Conservation (phyloP, 352 stramenopile genomes). For the Phytopythium chamaehyphon region DNA sequence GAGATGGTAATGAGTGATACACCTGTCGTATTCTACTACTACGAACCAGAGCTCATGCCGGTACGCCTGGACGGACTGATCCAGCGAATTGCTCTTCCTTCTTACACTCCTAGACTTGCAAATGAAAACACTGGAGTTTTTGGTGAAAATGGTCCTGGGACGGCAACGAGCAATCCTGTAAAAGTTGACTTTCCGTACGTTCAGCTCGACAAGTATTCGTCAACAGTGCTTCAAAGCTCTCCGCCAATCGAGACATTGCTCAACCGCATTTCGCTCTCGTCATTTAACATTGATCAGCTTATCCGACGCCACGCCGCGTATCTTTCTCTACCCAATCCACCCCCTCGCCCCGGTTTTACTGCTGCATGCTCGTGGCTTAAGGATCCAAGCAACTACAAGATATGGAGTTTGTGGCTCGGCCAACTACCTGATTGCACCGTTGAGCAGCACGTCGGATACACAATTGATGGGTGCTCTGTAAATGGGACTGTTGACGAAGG, state of each 20-base stretch:
- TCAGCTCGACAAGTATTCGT: constrained; percentile 31
- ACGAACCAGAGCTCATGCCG: constrained; percentile 44
- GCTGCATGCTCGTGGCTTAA: constrained; percentile 39
- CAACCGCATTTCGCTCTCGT: constrained; percentile 15
- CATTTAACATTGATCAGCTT: constrained; percentile 13
- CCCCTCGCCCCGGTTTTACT: constrained; percentile 15
- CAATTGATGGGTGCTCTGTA: constrained; percentile 18
- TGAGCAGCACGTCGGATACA: constrained; percentile 26
- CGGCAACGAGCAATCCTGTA: constrained; percentile 36
- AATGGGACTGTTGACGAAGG: constrained; percentile 5
- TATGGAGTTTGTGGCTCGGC: constrained; percentile 38
- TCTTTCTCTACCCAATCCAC: not conserved
- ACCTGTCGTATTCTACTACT: constrained; percentile 46
- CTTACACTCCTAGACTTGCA: constrained; percentile 16
- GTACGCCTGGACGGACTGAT: constrained; percentile 17
- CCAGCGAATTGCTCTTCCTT: constrained; percentile 34
- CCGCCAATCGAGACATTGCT: constrained; percentile 11
- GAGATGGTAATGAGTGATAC: constrained; percentile 20
- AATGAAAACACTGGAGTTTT: constrained; percentile 25
- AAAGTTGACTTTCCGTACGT: constrained; percentile 32
- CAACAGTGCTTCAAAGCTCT: constrained; percentile 7
- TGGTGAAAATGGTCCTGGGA: constrained; percentile 44
- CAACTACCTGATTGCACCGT: constrained; percentile 30
- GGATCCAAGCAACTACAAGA: constrained; percentile 24
- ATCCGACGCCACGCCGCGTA: constrained; percentile 1